phyloP scores from a whole-genome alignment of 495 filamentous ascomycete genomes.

The Extremus antarcticus region DNA sequence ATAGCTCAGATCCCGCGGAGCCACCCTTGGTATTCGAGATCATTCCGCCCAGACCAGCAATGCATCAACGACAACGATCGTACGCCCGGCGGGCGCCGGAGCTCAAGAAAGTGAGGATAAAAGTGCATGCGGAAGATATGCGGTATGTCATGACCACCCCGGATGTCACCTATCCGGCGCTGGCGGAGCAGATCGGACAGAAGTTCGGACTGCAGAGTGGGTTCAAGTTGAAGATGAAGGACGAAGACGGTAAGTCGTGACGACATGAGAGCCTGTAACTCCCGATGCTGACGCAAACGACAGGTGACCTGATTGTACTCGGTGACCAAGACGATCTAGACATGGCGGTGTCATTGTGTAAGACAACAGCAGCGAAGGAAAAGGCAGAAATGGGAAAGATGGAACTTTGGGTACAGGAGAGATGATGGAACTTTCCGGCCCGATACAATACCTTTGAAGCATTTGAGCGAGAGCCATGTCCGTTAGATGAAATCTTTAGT shows the following conservation, averaged over 20 bases:
- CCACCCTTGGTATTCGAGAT: conserved; percentile 78
- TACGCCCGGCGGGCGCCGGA: conserved; percentile 31
- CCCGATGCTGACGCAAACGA: neutral
- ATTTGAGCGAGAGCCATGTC: no score
- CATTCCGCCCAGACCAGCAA: conserved; percentile 35
- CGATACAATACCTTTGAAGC: neutral
- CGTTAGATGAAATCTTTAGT: no score
- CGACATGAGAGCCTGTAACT: neutral
- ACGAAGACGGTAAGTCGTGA: conserved; percentile 44
- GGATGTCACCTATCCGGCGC: conserved; percentile 60
- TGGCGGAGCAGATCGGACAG: conserved; percentile 63
- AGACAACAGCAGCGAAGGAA: conserved; percentile 58
- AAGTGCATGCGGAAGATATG: conserved; percentile 87
- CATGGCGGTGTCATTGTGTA: conserved; percentile 60
- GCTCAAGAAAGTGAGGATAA: conserved; percentile 62
- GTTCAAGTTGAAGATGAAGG: conserved; percentile 76
- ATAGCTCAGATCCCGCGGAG: conserved; percentile 48
- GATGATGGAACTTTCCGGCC: neutral
- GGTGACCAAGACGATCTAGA: conserved; percentile 94
- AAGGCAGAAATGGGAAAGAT: conserved; percentile 82
- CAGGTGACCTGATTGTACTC: conserved; percentile 87
- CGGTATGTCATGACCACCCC: conserved; percentile 81
- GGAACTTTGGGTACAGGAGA: conserved; percentile 50
- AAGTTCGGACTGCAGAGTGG: conserved; percentile 66
- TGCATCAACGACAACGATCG: conserved; percentile 23